These are phyloP conservation scores for Solanum virginianum DNA, from an alignment of 257 asterid species.

Conservation along the genomic window DNA sequence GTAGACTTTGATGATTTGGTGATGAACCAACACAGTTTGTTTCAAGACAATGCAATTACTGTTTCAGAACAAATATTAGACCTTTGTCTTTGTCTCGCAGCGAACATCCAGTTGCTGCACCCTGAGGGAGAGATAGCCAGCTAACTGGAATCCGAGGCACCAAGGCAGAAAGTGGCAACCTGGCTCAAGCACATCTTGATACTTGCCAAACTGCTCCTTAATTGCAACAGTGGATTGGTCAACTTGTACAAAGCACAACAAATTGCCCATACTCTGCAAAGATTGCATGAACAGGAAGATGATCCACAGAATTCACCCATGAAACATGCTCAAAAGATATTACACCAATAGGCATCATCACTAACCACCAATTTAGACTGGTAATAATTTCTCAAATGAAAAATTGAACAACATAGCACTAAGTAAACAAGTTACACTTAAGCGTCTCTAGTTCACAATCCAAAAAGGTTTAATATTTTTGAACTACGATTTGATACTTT, in stretches of 20 bases:
- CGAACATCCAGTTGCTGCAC: conserved; percentile 4
- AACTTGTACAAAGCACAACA: conserved; percentile 15
- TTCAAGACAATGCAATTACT: neutral
- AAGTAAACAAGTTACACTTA: too few relatives aligned
- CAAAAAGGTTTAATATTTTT: too few relatives aligned
- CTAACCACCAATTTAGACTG: too few relatives aligned
- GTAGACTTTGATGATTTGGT: neutral
- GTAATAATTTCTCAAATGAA: too few relatives aligned
- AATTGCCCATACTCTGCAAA: conserved; percentile 8
- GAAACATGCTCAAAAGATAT: neutral
- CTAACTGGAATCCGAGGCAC: conserved; percentile 7
- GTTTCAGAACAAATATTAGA: neutral
- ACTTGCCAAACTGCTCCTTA: conserved; percentile 7
- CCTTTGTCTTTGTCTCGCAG: conserved; percentile 51
- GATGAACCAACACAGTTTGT: neutral
- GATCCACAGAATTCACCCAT: neutral
- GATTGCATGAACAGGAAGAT: neutral
- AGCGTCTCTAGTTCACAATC: too few relatives aligned
- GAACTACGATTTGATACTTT: too few relatives aligned
- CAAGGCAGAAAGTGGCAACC: conserved; percentile 25
- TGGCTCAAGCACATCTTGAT: conserved; percentile 14
- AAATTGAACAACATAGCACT: too few relatives aligned
- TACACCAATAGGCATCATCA: too few relatives aligned
- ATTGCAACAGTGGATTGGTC: conserved; percentile 23
- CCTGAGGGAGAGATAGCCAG: neutral